Evolutionary conservation across 2,329 filamentous ascomycete species (phyloP), one percentile per base, ranked within the genome.

Genomic region (Pseudocercospora cruenta): DNA sequence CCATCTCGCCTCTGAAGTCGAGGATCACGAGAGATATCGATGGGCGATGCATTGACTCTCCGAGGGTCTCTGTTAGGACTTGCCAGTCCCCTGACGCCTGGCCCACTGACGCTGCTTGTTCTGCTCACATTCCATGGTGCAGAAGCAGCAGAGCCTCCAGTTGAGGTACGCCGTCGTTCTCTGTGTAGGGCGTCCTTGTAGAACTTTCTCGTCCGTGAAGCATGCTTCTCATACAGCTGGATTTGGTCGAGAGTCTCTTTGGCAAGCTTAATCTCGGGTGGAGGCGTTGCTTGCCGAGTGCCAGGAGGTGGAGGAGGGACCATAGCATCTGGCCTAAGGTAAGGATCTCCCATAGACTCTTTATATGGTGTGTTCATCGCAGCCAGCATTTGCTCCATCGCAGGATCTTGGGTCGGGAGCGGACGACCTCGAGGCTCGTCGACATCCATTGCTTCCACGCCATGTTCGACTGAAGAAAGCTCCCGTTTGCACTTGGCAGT

Each of bases 151-250:
- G 31, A 58, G 14, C 55, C 55, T 14, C 31, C 55, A 9, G 33
- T 22, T 14, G 55, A 58, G 9, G 14, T 58, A 21, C 55, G 55
- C 9, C 55, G 55, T 33, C 31, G 55, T 33, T 43, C 55, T 24
- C 33, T 36, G 6, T 65, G 53, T 28, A 72, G 54, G 3, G 71
- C 70, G 28, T 67, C 62, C 21, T 60, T 51, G 51, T 72, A 73
- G 60, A 67, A 69, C 24, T 70, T 67, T 24, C 47, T 62, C 10
- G 62, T 54, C 24, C 49, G 47, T 45, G 43, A 45, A 7, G 70
- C 71, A 36, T 68, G 68, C 24, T 61, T 33, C 22, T 74, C 71
- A 53, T 74, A 74, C 14, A 55, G 55, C 4, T 64, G 66, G 9
- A 74, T 58, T 22, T 62, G 61, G 21, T 69, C 63, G 8, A 69